Percentiles rank a stretch among this genome's conserved stretches.
Conservation (phyloP, 2,329 filamentous ascomycete species). For the Cadophora luteo-olivacea region DNA sequence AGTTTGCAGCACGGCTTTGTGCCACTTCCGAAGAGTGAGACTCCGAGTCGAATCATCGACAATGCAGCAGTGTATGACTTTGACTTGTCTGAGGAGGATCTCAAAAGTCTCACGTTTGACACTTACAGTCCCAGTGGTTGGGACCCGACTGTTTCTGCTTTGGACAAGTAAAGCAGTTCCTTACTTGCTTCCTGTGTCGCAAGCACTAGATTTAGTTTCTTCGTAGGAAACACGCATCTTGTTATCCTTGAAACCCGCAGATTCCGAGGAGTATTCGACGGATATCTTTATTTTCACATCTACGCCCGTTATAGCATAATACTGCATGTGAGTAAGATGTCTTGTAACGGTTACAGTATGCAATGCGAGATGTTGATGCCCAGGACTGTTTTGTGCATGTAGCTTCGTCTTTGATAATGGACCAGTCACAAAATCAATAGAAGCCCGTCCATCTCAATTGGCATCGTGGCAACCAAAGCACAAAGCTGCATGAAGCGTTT, state of each 20-base stretch:
- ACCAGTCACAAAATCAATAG: background rate
- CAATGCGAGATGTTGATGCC: too few species aligned
- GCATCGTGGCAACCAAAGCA: background rate
- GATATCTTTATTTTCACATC: too few species aligned
- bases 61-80: constrained; percentile 66
- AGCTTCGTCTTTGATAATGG: background rate
- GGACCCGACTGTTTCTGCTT: constrained; percentile 58
- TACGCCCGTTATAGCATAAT: too few species aligned
- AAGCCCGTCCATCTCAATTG: background rate
- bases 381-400: background rate
- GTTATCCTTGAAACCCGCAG: too few species aligned
- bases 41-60: constrained; percentile 67
- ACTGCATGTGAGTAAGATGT: too few species aligned
- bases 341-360: too few species aligned
- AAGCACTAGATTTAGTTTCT: background rate
- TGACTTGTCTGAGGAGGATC: constrained; percentile 59
- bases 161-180: constrained; percentile 47
- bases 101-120: constrained; percentile 55
- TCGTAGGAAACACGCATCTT: background rate
- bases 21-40: constrained; percentile 77
- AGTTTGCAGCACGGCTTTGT: constrained; percentile 80
- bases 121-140: constrained; percentile 62
- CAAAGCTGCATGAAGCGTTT: background rate
- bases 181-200: background rate
- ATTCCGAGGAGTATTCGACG: too few species aligned